These are phyloP conservation scores for Stenogyne calaminthoides DNA, from an alignment of 305 asterid genomes.

Conservation along the genomic window DNA sequence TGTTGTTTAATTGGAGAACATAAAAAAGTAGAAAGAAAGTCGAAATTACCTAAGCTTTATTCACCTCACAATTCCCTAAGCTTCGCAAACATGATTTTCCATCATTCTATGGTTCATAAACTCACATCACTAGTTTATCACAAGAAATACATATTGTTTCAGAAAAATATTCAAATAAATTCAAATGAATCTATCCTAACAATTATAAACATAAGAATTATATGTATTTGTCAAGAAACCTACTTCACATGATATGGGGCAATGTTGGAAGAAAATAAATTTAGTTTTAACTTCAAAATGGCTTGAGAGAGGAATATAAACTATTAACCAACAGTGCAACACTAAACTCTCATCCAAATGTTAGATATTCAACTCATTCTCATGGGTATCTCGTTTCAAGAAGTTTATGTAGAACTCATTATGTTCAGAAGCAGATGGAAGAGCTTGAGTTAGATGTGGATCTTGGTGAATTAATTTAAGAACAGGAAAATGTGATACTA, in stretches of 20 bases:
- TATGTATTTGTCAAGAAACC: neutral
- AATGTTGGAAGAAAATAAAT: neutral
- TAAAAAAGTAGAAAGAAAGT: neutral
- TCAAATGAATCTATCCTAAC: neutral
- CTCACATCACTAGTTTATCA: neutral
- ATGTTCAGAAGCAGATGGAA: neutral
- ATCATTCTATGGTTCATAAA: neutral
- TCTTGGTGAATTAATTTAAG: neutral
- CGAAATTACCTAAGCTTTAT: neutral
- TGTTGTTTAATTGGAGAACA: neutral
- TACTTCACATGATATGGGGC: neutral
- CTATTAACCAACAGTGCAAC: neutral
- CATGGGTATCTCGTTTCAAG: too few relatives aligned
- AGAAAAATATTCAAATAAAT: neutral
- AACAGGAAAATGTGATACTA: neutral
- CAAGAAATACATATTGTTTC: neutral
- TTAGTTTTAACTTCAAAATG: neutral
- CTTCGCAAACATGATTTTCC: neutral
- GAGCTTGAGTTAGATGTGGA: neutral
- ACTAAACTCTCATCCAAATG: neutral
- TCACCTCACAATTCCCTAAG: neutral
- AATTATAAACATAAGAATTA: neutral
- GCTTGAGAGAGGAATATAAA: neutral
- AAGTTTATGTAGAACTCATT: neutral
- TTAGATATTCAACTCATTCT: neutral